Evolutionary conservation across 2,329 filamentous ascomycete species (phyloP).

Genomic region (Aspergillus udagawae): DNA sequence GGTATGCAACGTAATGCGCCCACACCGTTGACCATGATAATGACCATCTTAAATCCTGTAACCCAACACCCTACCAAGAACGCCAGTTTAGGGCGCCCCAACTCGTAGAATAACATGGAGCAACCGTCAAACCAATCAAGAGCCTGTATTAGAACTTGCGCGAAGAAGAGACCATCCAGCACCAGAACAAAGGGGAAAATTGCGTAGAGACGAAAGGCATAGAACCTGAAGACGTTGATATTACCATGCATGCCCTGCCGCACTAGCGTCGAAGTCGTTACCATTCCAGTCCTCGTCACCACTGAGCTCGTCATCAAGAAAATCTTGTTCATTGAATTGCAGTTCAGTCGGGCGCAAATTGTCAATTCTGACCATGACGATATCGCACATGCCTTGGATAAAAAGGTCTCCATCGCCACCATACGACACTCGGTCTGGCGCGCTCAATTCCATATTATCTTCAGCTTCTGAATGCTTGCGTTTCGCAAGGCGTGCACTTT

Average conservation of each 20-base stretch:
- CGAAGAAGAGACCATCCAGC: neutral
- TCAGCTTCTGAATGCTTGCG: constrained; percentile 24
- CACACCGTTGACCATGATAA: neutral
- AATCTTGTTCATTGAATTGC: constrained; percentile 56
- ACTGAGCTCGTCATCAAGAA: constrained; percentile 57
- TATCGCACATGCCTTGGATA: constrained; percentile 56
- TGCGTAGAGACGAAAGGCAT: neutral
- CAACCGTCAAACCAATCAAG: neutral
- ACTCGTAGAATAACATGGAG: neutral
- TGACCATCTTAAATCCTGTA: neutral
- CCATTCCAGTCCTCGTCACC: constrained; percentile 62
- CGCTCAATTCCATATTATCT: constrained; percentile 12
- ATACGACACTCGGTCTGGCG: constrained; percentile 4
- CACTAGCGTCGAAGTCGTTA: constrained; percentile 31
- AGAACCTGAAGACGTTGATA: neutral
- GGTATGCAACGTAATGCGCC: neutral
- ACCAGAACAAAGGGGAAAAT: neutral
- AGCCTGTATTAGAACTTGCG: neutral
- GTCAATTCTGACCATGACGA: constrained; percentile 58
- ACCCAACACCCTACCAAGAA: neutral
- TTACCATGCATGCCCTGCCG: constrained; percentile 22
- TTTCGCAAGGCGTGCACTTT: constrained; percentile 37
- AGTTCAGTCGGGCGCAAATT: constrained; percentile 58
- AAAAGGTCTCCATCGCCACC: constrained; percentile 18
- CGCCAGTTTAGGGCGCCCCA: neutral